phyloP scores from a whole-genome alignment of 164 flowering plant species.

The Magnolia sinica region DNA sequence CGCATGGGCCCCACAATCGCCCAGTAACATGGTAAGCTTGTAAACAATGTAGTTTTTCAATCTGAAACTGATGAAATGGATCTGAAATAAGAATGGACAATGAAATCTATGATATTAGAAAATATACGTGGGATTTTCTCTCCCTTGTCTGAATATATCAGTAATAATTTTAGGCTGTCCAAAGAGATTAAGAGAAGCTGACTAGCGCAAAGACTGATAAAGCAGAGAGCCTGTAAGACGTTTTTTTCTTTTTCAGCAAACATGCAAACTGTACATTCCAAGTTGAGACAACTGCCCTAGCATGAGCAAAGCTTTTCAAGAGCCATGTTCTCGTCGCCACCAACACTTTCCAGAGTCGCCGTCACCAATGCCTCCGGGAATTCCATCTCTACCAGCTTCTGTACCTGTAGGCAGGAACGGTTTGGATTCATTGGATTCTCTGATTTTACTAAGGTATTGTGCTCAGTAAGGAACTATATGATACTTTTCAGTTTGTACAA shows the following conservation, averaged over 20 bases:
- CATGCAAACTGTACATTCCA: background rate
- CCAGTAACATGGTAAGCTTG: too few relatives aligned
- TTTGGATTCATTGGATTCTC: background rate
- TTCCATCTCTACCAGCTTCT: conserved; percentile 88
- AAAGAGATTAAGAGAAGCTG: conserved; percentile 49
- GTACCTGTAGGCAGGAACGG: conserved; percentile 45
- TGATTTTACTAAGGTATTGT: too few relatives aligned
- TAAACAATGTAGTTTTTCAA: too few relatives aligned
- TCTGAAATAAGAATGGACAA: background rate
- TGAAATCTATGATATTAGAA: background rate
- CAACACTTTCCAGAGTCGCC: conserved; percentile 59
- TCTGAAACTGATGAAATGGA: too few relatives aligned
- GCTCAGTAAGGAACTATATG: too few relatives aligned
- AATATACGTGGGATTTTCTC: background rate
- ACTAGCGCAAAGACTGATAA: conserved; percentile 36
- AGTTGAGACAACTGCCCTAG: conserved; percentile 19
- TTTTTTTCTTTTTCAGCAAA: conserved; percentile 14
- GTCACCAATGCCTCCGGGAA: conserved; percentile 73
- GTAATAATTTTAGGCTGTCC: conserved; percentile 37
- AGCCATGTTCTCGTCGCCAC: conserved; percentile 92
- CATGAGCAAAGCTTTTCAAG: conserved; percentile 88
- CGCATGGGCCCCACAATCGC: too few relatives aligned
- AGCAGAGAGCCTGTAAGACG: conserved; percentile 62
- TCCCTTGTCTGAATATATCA: background rate
- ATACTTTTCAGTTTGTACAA: too few relatives aligned